Conservation (phyloP, 192 early-diverging fungal genomes). For the Backusella liffmaniae region DNA sequence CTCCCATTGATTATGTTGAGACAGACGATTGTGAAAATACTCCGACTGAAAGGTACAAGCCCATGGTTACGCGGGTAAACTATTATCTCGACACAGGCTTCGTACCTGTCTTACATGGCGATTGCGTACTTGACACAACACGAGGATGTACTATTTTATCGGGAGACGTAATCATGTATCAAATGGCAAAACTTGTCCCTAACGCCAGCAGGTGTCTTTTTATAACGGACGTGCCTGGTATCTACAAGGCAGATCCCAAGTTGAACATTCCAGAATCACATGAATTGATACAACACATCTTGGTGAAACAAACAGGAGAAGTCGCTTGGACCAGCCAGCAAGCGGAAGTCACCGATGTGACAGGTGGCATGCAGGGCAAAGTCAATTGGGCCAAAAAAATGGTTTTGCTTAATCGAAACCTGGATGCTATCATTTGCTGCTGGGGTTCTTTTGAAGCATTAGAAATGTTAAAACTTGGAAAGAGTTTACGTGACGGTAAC, state of each 20-base stretch:
- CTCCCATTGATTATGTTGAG: conserved; percentile 29
- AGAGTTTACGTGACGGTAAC: neutral
- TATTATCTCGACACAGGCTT: conserved; percentile 18
- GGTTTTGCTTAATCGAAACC: neutral
- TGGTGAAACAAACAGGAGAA: neutral
- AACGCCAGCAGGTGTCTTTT: conserved; percentile 28
- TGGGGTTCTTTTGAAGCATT: conserved; percentile 17
- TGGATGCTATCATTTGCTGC: conserved; percentile 21
- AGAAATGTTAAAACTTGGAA: neutral
- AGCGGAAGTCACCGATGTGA: conserved; percentile 22
- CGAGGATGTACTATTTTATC: conserved; percentile 34
- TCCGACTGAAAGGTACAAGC: neutral
- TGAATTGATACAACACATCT: conserved; percentile 12
- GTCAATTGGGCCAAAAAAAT: conserved; percentile 30
- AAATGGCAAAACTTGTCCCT: conserved; percentile 14
- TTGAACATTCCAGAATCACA: neutral
- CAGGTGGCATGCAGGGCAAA: conserved; percentile 38
- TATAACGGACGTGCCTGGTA: conserved; percentile 36
- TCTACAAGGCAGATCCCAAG: conserved; percentile 37
- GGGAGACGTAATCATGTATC: conserved; percentile 35
- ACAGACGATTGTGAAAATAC: conserved; percentile 19
- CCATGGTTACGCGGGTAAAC: conserved; percentile 3
- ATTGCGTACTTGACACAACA: conserved; percentile 29
- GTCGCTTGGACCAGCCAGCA: neutral
- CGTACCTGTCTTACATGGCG: conserved; percentile 36